Percentiles rank a stretch among this genome's conserved stretches.
These are phyloP conservation scores for Hypoxylon sp. DNA, from an alignment of 2,329 filamentous ascomycete genomes.

Conservation along the genomic window DNA sequence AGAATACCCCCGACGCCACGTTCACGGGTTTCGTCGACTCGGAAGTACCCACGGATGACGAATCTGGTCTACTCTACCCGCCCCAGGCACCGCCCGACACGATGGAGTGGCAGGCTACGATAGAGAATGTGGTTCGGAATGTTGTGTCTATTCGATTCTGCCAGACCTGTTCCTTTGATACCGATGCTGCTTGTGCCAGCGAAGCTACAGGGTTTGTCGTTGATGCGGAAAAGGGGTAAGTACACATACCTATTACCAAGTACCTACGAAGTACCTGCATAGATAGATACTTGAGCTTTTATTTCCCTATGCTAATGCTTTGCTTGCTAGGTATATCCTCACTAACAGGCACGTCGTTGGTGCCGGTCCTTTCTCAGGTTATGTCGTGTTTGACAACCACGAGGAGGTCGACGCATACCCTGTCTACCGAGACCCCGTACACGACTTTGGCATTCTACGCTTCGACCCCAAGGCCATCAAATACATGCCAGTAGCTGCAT, in stretches of 20 bases:
- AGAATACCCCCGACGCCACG: constrained; percentile 57
- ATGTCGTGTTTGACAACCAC: constrained; percentile 98
- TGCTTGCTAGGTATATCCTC: constrained; percentile 71
- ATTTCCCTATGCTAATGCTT: constrained; percentile 20
- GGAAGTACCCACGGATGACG: constrained; percentile 51
- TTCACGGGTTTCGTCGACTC: constrained; percentile 44
- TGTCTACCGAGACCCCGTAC: constrained; percentile 96
- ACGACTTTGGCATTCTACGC: constrained; percentile 96
- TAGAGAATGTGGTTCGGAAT: constrained; percentile 91
- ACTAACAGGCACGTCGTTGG: constrained; percentile 95
- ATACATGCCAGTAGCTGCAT: constrained; percentile 88
- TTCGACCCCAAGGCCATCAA: constrained; percentile 97
- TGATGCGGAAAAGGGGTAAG: constrained; percentile 80
- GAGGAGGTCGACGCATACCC: constrained; percentile 95
- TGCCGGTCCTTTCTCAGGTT: constrained; percentile 95
- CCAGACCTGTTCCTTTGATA: constrained; percentile 97
- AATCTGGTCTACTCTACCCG: constrained; percentile 51
- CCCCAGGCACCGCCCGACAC: constrained; percentile 60
- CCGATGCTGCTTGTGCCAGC: constrained; percentile 90
- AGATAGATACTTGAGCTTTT: not conserved
- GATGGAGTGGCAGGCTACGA: constrained; percentile 93
- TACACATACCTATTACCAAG: not conserved
- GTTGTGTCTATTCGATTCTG: constrained; percentile 99
- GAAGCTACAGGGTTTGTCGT: constrained; percentile 98
- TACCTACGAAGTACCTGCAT: no score